These are phyloP conservation scores for Fusarium floridanum DNA, from an alignment of 2,329 filamentous ascomycete species.

Conservation along the genomic window DNA sequence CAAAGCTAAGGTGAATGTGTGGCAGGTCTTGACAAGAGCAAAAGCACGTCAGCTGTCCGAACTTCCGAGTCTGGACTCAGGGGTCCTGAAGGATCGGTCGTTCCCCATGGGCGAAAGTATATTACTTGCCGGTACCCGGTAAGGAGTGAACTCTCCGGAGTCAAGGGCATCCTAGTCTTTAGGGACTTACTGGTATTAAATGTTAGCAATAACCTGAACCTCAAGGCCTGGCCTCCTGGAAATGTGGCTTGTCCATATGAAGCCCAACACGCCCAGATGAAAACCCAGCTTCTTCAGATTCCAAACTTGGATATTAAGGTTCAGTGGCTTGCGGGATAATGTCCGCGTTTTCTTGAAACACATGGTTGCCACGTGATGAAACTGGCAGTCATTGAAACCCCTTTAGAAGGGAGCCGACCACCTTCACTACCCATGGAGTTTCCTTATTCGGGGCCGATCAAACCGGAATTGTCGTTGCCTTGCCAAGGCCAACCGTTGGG, in stretches of 20 bases:
- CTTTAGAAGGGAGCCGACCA: not conserved
- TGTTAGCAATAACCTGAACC: not conserved
- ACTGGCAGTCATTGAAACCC: not conserved
- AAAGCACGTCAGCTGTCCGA: not conserved
- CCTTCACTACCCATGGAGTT: not conserved
- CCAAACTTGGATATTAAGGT: not conserved
- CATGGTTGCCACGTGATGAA: not conserved
- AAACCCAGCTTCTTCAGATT: not conserved
- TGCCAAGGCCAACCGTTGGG: not conserved
- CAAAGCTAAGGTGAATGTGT: not conserved
- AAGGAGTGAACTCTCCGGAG: not conserved
- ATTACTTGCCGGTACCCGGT: not conserved
- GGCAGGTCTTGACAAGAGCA: not conserved
- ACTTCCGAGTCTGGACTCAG: not conserved
- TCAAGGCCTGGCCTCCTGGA: not conserved
- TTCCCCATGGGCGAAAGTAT: not conserved
- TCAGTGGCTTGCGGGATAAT: not conserved
- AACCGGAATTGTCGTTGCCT: not conserved
- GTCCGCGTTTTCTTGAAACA: not conserved
- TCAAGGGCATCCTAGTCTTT: not conserved
- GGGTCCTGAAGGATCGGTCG: not conserved
- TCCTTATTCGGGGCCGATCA: not conserved
- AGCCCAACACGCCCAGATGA: not conserved
- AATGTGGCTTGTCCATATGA: not conserved
- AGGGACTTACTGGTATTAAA: not conserved